Evolutionary conservation across 2,329 filamentous ascomycete genomes (phyloP), one percentile per base, ranked within the genome.

Genomic region (Verticillium longisporum): DNA sequence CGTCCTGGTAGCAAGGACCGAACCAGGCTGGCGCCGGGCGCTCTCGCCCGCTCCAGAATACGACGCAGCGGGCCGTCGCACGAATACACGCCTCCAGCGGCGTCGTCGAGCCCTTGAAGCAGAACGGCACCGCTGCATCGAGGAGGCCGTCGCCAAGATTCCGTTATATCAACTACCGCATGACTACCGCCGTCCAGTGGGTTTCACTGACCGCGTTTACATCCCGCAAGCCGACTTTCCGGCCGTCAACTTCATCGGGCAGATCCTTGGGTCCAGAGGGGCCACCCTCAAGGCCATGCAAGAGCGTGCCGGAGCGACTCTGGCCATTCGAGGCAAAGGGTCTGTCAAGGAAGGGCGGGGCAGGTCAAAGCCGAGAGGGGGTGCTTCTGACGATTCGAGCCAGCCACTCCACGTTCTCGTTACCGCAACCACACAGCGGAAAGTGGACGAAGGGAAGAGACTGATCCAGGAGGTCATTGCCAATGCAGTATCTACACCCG

Each of bases 221-320:
- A 88, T 92, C 71, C 89, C 89, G 70, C 87, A 89, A 78, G 91
- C 90, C 82, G 89, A 92, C 77, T 92, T 91, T 78, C 89, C 89
- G 79, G 87, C 90, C 74, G 90, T 91, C 83, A 92, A 92, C 83
- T 92, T 92, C 87, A 92, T 93, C 83, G 89, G 89, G 75, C 86
- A 92, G 79, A 86, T 92, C 71, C 91, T 92, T 80, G 89, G 90
- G 74, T 89, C 89, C 73, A 88, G 90, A 84, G 90, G 89, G 73
- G 91, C 90, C 73, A 92, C 89, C 66, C 79, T 92, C 70, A 90
- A 91, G 75, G 90, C 89, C 73, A 91, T 92, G 88, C 88, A 91
- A 72, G 83, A 84, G 66, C 84, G 91, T 75, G 91, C 89, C 56
- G 83, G 84, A 65, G 89, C 89, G 68, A 91, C 90, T 74, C 92